phyloP scores from a whole-genome alignment of 1,139 yeast genomes.

The Yamadazyma triangularis region DNA sequence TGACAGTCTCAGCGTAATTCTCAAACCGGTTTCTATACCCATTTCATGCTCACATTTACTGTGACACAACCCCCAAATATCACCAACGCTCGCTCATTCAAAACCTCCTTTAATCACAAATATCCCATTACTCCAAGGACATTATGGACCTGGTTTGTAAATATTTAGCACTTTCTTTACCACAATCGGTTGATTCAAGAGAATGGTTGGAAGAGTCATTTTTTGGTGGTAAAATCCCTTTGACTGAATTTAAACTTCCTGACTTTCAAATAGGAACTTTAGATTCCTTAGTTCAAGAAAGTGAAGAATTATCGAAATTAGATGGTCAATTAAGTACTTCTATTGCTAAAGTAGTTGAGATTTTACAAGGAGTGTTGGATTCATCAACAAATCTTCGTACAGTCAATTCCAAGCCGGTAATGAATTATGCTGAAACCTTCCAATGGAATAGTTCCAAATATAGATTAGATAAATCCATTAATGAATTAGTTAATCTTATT shows the following conservation, averaged over 20 bases:
- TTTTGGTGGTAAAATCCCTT: slow-evolving; percentile 38
- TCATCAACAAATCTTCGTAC: slow-evolving; percentile 19
- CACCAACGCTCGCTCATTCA: too few relatives aligned
- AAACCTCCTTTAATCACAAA: too few relatives aligned
- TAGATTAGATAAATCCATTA: slow-evolving; percentile 78
- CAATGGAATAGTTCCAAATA: slow-evolving; percentile 86
- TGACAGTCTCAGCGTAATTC: too few relatives aligned
- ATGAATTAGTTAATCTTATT: slow-evolving; percentile 65
- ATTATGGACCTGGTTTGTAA: slow-evolving; percentile 17
- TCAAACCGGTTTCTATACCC: too few relatives aligned
- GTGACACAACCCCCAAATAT: too few relatives aligned
- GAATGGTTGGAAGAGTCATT: slow-evolving; percentile 43
- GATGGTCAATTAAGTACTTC: slow-evolving; percentile 72
- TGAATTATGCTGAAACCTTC: slow-evolving; percentile 67
- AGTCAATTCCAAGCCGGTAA: slow-evolving; percentile 45
- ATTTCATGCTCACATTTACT: too few relatives aligned
- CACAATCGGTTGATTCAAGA: slow-evolving; percentile 42
- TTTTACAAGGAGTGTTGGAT: slow-evolving; percentile 51
- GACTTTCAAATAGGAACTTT: slow-evolving; percentile 91
- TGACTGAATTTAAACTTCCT: slow-evolving; percentile 61
- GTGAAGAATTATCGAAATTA: slow-evolving; percentile 80
- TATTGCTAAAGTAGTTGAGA: slow-evolving; percentile 71
- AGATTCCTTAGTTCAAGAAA: slow-evolving; percentile 84
- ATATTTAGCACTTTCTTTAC: slow-evolving; percentile 50
- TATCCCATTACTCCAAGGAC: too few relatives aligned